Base-by-base conservation (phyloP, 805 yeast species). In the Ogataea pini region DNA sequence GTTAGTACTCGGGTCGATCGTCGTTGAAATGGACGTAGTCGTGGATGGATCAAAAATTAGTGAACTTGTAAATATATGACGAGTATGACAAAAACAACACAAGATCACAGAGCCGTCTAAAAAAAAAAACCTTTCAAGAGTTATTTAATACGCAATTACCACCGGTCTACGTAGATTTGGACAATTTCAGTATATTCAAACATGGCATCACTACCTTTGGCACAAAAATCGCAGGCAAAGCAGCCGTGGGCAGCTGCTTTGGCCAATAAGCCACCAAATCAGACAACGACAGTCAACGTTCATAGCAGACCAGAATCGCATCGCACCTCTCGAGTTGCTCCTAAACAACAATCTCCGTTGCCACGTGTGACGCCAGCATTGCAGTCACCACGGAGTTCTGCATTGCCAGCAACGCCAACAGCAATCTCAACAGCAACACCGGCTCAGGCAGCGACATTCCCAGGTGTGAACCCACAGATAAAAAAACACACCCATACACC, bases 181-280 rank as follows among this genome's bases (percentile, higher is more conserved):
- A n/a, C 8, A n/a, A 7, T 20, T 36, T 37, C 16, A 16, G 18
- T 9, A 34, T 13, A 25, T 12, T 25, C 14, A 16, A 25, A 25
- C 18, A 51, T 51, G 55, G 43, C 50, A 6, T 47, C 53, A 17
- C 18, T 41, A 14, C 46, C 50, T 18, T 40, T 31, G n/a, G 32
- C 47, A 12, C 40, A 49, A 10, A 52, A 52, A 27, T 14, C 49
- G 29, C 54, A 47, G 34, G 29, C 50, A 16, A 49, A 33, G 27
- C 56, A 52, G 49, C 57, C 57, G 6, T 53, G 57, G 57, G 57
- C 57, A 4, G 44, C 52, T 4, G 54, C 56, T 13, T 29, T 50
- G 13, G 50, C 52, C 3, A 43, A 46, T 28, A 38, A 39, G 42
- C 45, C 49, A 22, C 13, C 17, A 2, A 20, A 36, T 33, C 42